Base-by-base conservation (phyloP, 306 rosid species). In the Spatholobus suberectus region DNA sequence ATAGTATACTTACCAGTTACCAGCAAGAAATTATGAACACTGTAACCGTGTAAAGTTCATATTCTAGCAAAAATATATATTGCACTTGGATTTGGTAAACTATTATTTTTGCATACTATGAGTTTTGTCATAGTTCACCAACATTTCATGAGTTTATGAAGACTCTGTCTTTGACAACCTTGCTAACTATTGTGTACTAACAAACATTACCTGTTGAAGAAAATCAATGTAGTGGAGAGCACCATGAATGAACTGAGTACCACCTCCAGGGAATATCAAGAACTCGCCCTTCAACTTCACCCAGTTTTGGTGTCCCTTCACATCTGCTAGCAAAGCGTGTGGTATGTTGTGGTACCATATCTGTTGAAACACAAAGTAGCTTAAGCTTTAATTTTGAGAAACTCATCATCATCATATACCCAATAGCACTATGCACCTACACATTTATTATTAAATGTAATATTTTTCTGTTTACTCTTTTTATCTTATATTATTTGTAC, bases 241-340 rank as follows among this genome's bases (percentile, higher is more conserved):
- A 20, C 97, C 97, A 55, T 93, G 96, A 63, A 91, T 93, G 88
- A 93, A 93, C 80, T 93, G 97, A 8, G 97, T 93, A 70, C 97
- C 97, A 54, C 97, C 97, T 14, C 97, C 97, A 0, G 97, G 97
- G 70, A 93, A 93, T 1, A 93, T 91, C 85, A 91, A 84, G 82
- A 91, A 90, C 63, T 93, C 97, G 20, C 97, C 97, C 5, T 88
- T 81, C 71, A 91, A 83, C 91, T 93, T 93, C 23, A 93, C 92
- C 97, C 97, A 93, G 65, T 93, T 93, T 40, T 93, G 97, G 83
- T 93, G 97, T 18, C 97, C 97, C 77, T 93, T 93, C 67, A 91
- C 93, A 81, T 93, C 83, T 40, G 94, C 97, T 41, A 93, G 87
- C 85, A 78, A 74, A 5, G 91, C 82, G 85, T 91, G 94, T 32